A percentile compares a stretch with the other conserved stretches of the same genome.
Conservation (phyloP, 306 rosid genomes). For the Betula pendula region DNA sequence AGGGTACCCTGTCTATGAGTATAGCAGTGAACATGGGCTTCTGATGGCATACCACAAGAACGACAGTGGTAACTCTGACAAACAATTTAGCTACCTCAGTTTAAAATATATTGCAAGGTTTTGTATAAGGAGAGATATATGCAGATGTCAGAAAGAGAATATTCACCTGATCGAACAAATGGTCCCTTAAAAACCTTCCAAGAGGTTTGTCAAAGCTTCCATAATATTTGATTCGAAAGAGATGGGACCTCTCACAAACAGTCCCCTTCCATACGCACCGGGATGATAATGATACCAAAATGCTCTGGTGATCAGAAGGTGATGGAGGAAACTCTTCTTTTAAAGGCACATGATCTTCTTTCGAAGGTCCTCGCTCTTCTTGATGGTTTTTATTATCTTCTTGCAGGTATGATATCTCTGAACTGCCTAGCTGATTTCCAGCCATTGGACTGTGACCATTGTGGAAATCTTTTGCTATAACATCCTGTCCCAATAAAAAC, state of each 20-base stretch:
- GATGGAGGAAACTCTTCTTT: slow-evolving; percentile 88
- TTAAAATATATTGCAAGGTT: slow-evolving; percentile 24
- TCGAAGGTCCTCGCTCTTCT: slow-evolving; percentile 34
- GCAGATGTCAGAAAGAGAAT: slow-evolving; percentile 19
- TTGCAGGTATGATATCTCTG: slow-evolving; percentile 39
- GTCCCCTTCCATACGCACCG: slow-evolving; percentile 99
- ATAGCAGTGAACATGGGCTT: slow-evolving; percentile 95
- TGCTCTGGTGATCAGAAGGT: slow-evolving; percentile 92
- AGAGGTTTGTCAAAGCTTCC: slow-evolving; percentile 93
- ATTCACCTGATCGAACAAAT: slow-evolving; percentile 92
- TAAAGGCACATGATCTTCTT: slow-evolving; percentile 39
- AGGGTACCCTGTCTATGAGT: slow-evolving; percentile 97
- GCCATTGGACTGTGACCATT: slow-evolving; percentile 39
- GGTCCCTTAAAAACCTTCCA: slow-evolving; percentile 86
- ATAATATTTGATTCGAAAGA: slow-evolving; percentile 91
- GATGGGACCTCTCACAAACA: slow-evolving; percentile 93
- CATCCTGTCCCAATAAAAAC: slow-evolving; percentile 35
- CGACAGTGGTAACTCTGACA: slow-evolving; percentile 75
- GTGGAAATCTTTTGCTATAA: slow-evolving; percentile 28
- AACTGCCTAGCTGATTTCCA: slow-evolving; percentile 36
- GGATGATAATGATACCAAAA: slow-evolving; percentile 92
- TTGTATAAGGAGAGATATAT: slow-evolving; percentile 12
- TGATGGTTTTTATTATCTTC: slow-evolving; percentile 39
- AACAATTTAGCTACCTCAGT: slow-evolving; percentile 22
- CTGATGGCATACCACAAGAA: slow-evolving; percentile 93